These are phyloP conservation scores for Diatrype stigma DNA, from an alignment of 2,329 filamentous ascomycete species.

Conservation along the genomic window DNA sequence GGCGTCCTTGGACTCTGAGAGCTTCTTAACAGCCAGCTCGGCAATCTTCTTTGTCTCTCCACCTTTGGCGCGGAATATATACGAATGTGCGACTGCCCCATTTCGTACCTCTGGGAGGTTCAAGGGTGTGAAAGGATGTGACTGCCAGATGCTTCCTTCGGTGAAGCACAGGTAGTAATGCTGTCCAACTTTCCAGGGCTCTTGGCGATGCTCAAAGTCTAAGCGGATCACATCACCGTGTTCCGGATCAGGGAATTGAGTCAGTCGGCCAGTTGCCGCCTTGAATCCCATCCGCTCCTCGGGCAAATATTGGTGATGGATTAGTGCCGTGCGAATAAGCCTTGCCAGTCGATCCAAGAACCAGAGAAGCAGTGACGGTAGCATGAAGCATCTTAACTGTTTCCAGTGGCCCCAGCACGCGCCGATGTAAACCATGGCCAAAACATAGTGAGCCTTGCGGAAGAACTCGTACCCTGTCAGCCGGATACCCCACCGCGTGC, in stretches of 20 bases:
- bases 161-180: conserved; percentile 70
- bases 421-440: conserved; percentile 71
- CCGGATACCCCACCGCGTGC: conserved; percentile 54
- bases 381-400: conserved; percentile 63
- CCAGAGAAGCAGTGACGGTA: conserved; percentile 62
- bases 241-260: conserved; percentile 51
- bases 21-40: conserved; percentile 36
- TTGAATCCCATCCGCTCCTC: conserved; percentile 47
- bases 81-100: conserved; percentile 45
- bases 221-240: conserved; percentile 61
- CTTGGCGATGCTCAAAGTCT: conserved; percentile 59
- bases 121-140: conserved; percentile 65
- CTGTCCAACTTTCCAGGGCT: conserved; percentile 61
- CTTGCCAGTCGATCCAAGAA: conserved; percentile 59
- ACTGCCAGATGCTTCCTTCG: conserved; percentile 65
- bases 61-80: conserved; percentile 52
- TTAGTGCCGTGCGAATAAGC: conserved; percentile 50
- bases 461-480: conserved; percentile 74
- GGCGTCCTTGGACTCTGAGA: conserved; percentile 22
- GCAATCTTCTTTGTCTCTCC: conserved; percentile 58
- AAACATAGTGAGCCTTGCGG: conserved; percentile 67
- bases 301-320: conserved; percentile 55
- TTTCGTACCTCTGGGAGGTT: conserved; percentile 43
- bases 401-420: conserved; percentile 74
- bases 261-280: conserved; percentile 46